Base-by-base conservation (phyloP, 352 stramenopile genomes). In the Phytophthora pistaciae region DNA sequence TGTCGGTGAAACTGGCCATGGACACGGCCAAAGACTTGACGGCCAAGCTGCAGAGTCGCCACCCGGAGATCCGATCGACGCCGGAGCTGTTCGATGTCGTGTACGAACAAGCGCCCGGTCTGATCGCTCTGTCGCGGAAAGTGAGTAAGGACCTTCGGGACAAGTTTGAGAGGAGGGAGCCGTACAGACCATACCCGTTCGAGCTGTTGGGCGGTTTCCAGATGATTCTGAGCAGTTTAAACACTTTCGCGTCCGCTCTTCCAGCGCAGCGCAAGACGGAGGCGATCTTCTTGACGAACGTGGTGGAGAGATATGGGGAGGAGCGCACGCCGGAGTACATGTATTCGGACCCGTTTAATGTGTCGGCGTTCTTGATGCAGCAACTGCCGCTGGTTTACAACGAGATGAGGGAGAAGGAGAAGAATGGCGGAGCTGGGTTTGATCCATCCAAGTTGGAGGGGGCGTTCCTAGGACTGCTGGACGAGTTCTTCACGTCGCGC, bases 241-340 rank as follows among this genome's bases (percentile, higher is more conserved):
- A 53, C n/a, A 53, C 46, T 6, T 53, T 53, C 25, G 46, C 46
- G n/a, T 53, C 46, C 20, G 46, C 46, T 53, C 46, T 53, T 53
- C 46, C 46, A 3, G 27, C 46, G 46, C n/a, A 16, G 20, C n/a
- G 46, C 20, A 49, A 49, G 42, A 53, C 46, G n/a, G 46, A 53
- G 0, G 46, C n/a, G n/a, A 53, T 53, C 1, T 53, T 53, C 46
- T 53, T 53, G 46, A 25, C n/a, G 46, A 53, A 53, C 3, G 20
- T 18, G 20, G 46, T 29, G n/a, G 46, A 53, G 46, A 25, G 46
- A 27, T 53, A 29, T 27, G n/a, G 46, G 10, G 46, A 53, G 46
- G 46, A 29, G n/a, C 8, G 46, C n/a, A 53, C 46, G 46, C 20
- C 46, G 18, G n/a, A 53, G 46, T 53, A 53, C 10, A 18, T 53